Evolutionary conservation across 139 green algal genomes (phyloP).

Genomic region (Coccomyxa sp.): DNA sequence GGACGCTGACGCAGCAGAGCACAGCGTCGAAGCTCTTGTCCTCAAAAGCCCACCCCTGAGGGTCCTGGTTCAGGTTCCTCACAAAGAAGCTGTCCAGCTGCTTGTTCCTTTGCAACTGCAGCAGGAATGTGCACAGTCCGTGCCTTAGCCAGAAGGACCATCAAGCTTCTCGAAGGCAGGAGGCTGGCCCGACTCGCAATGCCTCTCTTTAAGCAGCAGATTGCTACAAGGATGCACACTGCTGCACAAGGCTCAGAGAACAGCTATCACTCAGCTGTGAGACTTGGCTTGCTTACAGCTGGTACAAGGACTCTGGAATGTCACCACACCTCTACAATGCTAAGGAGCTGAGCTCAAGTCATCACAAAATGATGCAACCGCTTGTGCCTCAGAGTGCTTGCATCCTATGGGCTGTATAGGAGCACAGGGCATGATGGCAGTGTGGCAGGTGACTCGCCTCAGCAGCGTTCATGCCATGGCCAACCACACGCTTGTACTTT

Average conservation of each 20-base stretch:
- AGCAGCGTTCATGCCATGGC: conserved; percentile 83
- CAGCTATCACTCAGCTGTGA: not conserved
- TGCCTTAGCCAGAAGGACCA: not conserved
- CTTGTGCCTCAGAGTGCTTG: not conserved
- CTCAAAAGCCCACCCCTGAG: conserved; percentile 50
- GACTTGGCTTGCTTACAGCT: not conserved
- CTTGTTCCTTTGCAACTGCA: conserved; percentile 62
- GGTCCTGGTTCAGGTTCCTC: conserved; percentile 69
- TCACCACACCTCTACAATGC: not conserved
- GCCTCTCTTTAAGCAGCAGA: not conserved
- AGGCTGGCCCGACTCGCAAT: not conserved
- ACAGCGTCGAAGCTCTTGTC: conserved; percentile 75
- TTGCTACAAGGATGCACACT: too few relatives aligned
- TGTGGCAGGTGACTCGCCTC: conserved; percentile 45
- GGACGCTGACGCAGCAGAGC: conserved; percentile 39
- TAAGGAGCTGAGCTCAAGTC: not conserved
- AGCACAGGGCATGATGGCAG: not conserved
- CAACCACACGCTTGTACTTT: conserved; percentile 63
- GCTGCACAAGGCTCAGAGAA: too few relatives aligned
- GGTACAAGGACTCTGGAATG: not conserved
- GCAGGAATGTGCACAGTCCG: not conserved
- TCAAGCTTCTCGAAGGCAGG: not conserved
- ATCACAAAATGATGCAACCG: not conserved
- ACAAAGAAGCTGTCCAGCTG: conserved; percentile 73
- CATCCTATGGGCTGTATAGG: not conserved